phyloP scores from a whole-genome alignment of 768 basidiomycete genomes.

The Amanita pallidorosea region DNA sequence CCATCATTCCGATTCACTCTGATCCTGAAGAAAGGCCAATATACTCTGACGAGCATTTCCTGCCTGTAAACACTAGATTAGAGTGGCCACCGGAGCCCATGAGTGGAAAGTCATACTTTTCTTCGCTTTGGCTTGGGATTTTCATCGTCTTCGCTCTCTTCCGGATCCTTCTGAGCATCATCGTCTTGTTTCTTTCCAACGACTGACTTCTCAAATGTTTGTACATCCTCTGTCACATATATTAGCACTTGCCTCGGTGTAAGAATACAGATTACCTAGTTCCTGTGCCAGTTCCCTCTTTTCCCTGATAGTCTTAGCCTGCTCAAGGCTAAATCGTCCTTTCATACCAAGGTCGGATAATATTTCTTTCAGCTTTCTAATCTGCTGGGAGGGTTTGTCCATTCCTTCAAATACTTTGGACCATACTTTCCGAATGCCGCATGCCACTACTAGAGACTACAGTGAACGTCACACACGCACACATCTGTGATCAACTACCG shows the following conservation, averaged over 20 bases:
- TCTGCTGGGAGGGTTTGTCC: slow-evolving; percentile 48
- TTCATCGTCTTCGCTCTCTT: slow-evolving; percentile 24
- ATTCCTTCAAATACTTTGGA: slow-evolving; percentile 57
- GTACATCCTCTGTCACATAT: slow-evolving; percentile 53
- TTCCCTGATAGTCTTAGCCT: slow-evolving; percentile 67
- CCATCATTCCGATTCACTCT: slow-evolving; percentile 53
- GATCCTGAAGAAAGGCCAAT: slow-evolving; percentile 60
- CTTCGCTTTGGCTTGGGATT: slow-evolving; percentile 23
- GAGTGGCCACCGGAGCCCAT: background rate
- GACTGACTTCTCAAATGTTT: slow-evolving; percentile 51
- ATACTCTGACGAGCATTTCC: slow-evolving; percentile 46
- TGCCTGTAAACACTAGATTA: background rate
- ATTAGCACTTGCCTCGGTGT: background rate
- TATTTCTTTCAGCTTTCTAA: slow-evolving; percentile 51
- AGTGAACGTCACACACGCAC: slow-evolving; percentile 16
- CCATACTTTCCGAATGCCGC: slow-evolving; percentile 74
- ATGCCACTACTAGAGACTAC: slow-evolving; percentile 54
- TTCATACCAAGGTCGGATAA: slow-evolving; percentile 72
- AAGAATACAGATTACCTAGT: slow-evolving; percentile 40
- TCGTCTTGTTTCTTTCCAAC: slow-evolving; percentile 21
- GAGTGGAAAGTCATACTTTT: slow-evolving; percentile 10
- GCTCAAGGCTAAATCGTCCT: slow-evolving; percentile 65
- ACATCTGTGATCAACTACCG: background rate
- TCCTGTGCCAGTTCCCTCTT: slow-evolving; percentile 71
- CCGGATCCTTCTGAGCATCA: slow-evolving; percentile 11